Conservation (phyloP, 352 stramenopile species). For the Phytophthora rubi region DNA sequence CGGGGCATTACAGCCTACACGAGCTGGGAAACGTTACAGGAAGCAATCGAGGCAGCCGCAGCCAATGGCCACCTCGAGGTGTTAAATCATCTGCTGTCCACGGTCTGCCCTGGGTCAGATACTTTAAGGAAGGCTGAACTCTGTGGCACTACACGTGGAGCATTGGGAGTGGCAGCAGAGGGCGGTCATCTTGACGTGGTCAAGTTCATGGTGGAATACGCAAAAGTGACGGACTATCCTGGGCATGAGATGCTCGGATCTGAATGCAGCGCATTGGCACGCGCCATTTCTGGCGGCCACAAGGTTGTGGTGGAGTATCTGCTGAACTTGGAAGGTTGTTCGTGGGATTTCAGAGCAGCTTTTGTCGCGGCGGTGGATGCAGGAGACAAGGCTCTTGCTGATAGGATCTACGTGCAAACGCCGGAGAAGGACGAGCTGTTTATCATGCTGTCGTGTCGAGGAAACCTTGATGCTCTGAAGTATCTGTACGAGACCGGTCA, state of each 20-base stretch:
- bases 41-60: neutral
- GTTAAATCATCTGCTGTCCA: neutral
- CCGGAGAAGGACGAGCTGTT: neutral
- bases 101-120: neutral
- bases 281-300: slow-evolving; percentile 2
- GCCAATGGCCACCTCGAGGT: neutral
- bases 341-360: neutral
- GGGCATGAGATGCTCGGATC: too few species aligned
- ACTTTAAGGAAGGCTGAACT: neutral
- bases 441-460: neutral
- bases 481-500: neutral
- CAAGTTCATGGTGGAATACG: neutral
- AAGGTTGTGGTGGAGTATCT: neutral
- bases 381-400: neutral
- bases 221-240: neutral
- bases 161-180: neutral
- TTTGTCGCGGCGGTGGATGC: slow-evolving; percentile 1
- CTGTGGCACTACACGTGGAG: neutral
- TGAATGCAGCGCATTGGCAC: neutral
- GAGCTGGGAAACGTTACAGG: neutral
- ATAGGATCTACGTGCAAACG: neutral
- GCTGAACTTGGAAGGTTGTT: neutral
- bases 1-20: neutral
- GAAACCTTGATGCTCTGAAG: neutral
- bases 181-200: neutral